Conservation (phyloP, 352 stramenopile species). For the Phytophthora litchii region DNA sequence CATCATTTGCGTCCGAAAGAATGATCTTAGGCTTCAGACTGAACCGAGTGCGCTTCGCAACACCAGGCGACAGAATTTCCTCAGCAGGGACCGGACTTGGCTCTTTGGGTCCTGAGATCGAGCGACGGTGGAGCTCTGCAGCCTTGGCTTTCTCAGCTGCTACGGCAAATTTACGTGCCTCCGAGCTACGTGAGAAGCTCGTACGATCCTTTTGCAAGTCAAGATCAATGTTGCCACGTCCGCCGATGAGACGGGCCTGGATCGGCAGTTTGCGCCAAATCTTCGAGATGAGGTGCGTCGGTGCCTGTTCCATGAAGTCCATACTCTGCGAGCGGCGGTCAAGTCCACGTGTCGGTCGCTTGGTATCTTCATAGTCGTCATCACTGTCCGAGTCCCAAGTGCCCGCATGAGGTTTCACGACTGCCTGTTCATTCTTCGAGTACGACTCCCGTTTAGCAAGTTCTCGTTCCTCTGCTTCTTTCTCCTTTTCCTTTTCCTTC, state of each 20-base stretch:
- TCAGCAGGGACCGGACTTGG: constrained; percentile 43
- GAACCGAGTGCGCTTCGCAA: constrained; percentile 59
- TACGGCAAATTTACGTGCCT: constrained; percentile 47
- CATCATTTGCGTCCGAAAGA: constrained; percentile 27
- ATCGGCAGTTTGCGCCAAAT: constrained; percentile 83
- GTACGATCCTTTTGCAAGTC: constrained; percentile 69
- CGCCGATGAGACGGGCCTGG: constrained; percentile 64
- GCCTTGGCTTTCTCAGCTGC: constrained; percentile 43
- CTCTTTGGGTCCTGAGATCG: constrained; percentile 26
- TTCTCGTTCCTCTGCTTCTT: constrained; percentile 5
- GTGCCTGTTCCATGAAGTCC: constrained; percentile 81
- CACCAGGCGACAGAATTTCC: constrained; percentile 50
- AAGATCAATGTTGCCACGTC: constrained; percentile 55
- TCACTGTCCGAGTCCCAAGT: constrained; percentile 77
- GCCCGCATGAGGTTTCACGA: constrained; percentile 51
- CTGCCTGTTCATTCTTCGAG: constrained; percentile 53
- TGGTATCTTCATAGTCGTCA: constrained; percentile 73
- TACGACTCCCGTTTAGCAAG: constrained; percentile 27
- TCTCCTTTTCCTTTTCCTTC: constrained; percentile 30
- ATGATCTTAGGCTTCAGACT: constrained; percentile 35
- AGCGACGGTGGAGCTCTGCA: constrained; percentile 28
- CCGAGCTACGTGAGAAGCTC: constrained; percentile 65
- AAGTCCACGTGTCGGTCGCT: constrained; percentile 58
- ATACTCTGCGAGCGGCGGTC: constrained; percentile 72
- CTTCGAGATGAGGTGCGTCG: constrained; percentile 77